These are phyloP conservation scores for Aspergillus pseudoglaucus DNA, from an alignment of 2,329 filamentous ascomycete species.

Conservation along the genomic window DNA sequence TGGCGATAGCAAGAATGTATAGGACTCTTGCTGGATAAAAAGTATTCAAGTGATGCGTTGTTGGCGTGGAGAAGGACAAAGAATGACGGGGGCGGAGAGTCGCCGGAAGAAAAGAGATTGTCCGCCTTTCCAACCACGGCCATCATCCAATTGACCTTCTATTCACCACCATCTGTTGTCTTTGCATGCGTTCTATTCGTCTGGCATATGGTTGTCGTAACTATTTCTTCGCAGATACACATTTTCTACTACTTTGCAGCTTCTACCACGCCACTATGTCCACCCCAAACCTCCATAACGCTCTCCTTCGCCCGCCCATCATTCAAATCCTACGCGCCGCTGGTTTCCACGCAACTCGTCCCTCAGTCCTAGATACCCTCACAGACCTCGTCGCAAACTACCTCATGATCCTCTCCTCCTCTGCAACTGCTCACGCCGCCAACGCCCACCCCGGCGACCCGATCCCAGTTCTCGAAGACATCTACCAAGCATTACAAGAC, in stretches of 20 bases:
- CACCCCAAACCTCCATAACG: slow-evolving; percentile 56
- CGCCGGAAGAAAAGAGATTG: slow-evolving; percentile 5
- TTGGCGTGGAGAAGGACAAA: neutral
- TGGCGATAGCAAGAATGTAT: slow-evolving; percentile 12
- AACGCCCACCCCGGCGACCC: slow-evolving; percentile 60
- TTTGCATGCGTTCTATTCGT: neutral
- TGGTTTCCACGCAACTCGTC: slow-evolving; percentile 77
- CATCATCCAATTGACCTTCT: slow-evolving; percentile 1
- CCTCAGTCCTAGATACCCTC: slow-evolving; percentile 78
- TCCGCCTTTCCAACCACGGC: slow-evolving; percentile 1
- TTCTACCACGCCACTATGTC: slow-evolving; percentile 29
- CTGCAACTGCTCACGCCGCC: slow-evolving; percentile 64
- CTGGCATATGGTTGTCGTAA: neutral
- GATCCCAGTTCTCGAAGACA: slow-evolving; percentile 63
- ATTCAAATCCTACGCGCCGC: slow-evolving; percentile 87
- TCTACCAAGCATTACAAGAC: slow-evolving; percentile 79
- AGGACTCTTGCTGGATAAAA: slow-evolving; percentile 7
- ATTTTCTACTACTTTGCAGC: neutral
- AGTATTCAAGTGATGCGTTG: slow-evolving; percentile 1
- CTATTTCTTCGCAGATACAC: neutral
- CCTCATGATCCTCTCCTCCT: slow-evolving; percentile 65
- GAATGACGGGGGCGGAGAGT: neutral
- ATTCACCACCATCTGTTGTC: neutral
- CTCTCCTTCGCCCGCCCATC: slow-evolving; percentile 76
- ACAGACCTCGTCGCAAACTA: slow-evolving; percentile 81